phyloP scores from a whole-genome alignment of 2,329 filamentous ascomycete species.

The Sporothrix brasiliensis region DNA sequence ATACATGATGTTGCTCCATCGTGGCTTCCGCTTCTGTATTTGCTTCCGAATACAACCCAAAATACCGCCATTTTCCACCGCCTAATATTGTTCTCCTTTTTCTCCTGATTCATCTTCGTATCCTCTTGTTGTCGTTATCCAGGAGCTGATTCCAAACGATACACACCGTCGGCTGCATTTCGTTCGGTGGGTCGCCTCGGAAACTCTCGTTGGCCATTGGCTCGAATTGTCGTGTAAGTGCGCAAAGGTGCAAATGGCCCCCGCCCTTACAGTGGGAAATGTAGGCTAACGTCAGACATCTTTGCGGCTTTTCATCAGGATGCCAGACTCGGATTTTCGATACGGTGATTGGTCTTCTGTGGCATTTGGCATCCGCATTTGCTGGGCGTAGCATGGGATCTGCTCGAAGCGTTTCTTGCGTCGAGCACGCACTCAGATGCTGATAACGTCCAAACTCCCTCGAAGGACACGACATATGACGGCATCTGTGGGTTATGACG shows the following conservation, averaged over 20 bases:
- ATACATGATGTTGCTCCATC: background rate
- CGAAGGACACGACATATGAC: background rate
- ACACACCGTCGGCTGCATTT: no score
- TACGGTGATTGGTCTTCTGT: conserved; percentile 4
- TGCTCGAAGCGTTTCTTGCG: background rate
- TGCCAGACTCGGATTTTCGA: conserved; percentile 14
- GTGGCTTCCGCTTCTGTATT: background rate
- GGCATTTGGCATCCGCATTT: background rate
- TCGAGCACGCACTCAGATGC: background rate
- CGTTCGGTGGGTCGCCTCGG: conserved; percentile 18
- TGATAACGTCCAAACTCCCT: background rate
- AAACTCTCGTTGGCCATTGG: conserved; percentile 18
- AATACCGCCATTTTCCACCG: background rate
- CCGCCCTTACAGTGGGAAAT: background rate
- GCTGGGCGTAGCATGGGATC: background rate
- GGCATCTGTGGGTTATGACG: background rate
- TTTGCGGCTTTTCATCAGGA: background rate
- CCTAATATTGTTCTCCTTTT: background rate
- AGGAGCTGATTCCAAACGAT: background rate
- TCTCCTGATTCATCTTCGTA: background rate
- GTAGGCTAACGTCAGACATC: background rate
- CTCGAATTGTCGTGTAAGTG: conserved; percentile 11
- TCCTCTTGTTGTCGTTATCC: background rate
- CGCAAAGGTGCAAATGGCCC: background rate
- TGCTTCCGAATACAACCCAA: background rate